Evolutionary conservation across 352 stramenopile species (phyloP).

Genomic region (Sclerospora graminicola): DNA sequence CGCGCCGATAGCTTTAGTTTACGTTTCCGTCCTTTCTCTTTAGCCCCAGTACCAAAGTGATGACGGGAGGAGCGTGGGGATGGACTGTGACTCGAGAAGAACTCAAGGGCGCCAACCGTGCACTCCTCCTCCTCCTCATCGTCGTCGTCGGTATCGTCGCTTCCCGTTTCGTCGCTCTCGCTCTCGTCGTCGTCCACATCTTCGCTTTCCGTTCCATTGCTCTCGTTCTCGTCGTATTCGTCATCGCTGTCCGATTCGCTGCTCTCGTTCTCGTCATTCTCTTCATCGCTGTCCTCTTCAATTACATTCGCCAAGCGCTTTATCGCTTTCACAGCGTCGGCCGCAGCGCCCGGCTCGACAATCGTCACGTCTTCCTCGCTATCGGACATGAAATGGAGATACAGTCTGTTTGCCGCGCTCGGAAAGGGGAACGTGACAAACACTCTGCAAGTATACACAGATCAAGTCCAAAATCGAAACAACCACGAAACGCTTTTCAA

Average conservation of each 20-base stretch:
- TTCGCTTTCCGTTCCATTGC: background rate
- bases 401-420: slow-evolving; percentile 5
- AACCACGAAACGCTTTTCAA: background rate
- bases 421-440: slow-evolving; percentile 15
- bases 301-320: slow-evolving; percentile 8
- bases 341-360: background rate
- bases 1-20: slow-evolving; percentile 10
- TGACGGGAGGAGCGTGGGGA: background rate
- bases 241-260: slow-evolving; percentile 6
- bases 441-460: slow-evolving; percentile 15
- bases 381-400: slow-evolving; percentile 16
- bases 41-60: background rate
- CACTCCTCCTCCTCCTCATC: no score
- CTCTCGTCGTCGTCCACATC: background rate
- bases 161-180: background rate
- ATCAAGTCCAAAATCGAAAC: background rate
- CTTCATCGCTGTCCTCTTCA: slow-evolving; percentile 4
- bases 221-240: background rate
- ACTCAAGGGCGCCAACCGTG: background rate
- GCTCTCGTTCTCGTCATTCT: slow-evolving; percentile 12
- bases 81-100: slow-evolving; percentile 5
- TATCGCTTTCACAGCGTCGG: slow-evolving; percentile 5
- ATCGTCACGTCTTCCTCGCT: slow-evolving; percentile 3
- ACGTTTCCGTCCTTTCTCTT: slow-evolving; percentile 18
- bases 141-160: background rate